Evolutionary conservation across 2,329 filamentous ascomycete genomes (phyloP).

Genomic region (Coniochaeta sp.): DNA sequence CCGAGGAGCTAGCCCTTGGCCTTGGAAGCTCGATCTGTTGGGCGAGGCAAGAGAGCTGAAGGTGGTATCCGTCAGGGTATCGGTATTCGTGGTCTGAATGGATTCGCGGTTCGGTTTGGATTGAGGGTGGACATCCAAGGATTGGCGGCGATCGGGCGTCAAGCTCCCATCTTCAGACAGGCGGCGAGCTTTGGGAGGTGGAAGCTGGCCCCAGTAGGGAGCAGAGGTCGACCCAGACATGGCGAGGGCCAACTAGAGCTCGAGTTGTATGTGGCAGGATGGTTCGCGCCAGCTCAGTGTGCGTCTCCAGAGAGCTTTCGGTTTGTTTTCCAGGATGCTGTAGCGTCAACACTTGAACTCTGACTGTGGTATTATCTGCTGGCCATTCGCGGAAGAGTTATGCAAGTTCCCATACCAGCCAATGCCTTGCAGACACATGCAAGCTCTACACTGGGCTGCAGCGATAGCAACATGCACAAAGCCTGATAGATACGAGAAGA

Average conservation of each 20-base stretch:
- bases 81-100: constrained; percentile 46
- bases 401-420: constrained; percentile 21
- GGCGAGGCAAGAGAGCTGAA: constrained; percentile 51
- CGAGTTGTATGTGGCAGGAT: constrained; percentile 6
- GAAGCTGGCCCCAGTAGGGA: constrained; percentile 53
- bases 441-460: constrained; percentile 16
- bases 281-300: constrained; percentile 1
- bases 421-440: constrained; percentile 39
- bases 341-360: constrained; percentile 1
- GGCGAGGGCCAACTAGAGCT: constrained; percentile 12
- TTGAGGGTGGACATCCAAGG: constrained; percentile 21
- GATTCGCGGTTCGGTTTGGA: constrained; percentile 44
- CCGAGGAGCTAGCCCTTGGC: constrained; percentile 47
- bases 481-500: not conserved
- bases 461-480: constrained; percentile 1
- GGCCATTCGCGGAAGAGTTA: constrained; percentile 6
- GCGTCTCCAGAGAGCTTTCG: constrained; percentile 10
- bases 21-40: constrained; percentile 39
- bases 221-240: constrained; percentile 25
- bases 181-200: constrained; percentile 34
- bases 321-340: constrained; percentile 12
- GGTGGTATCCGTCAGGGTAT: constrained; percentile 49
- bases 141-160: constrained; percentile 21
- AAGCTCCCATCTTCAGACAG: constrained; percentile 25
- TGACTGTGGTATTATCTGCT: constrained; percentile 10